Base-by-base conservation (phyloP, 2,329 filamentous ascomycete genomes). In the Aspergillus sp. region DNA sequence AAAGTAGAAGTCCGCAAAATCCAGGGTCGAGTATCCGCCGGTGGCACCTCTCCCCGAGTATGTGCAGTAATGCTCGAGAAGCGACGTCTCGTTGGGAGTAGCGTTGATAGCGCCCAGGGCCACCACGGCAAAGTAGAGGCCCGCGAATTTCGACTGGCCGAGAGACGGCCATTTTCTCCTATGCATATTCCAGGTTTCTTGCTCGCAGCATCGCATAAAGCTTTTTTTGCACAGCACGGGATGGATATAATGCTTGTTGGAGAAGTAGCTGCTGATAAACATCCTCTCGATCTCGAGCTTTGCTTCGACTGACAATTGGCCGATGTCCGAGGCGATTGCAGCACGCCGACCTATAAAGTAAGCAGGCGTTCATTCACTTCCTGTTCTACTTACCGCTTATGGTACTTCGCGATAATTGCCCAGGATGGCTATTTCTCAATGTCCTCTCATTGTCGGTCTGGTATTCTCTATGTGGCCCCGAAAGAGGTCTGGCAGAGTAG, bases 31-130 rank as follows among this genome's bases (percentile, higher is more conserved):
- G 8, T 29, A 44, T 12, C 15, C 32, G 20, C 17, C 26, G 4
- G n/a, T 24, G 19, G 24, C 4, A 4, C 15, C 15, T 16, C 17
- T 25, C 11, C 10, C 20, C 2, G 20, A 32, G 11, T 39, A 43
- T 8, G 34, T 37, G 13, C 30, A 45, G 13, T 47, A 48, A 36
- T 48, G 41, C 8, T 45, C 39, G 15, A 45, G 30, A n/a, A 45
- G 31, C 5, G 43, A 35, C 5, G 41, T 45, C 25, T 45, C 43
- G n/a, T 44, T 36, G 2, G 43, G 35, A 15, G 45, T 49, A 4
- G 49, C 47, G 24, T 47, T 51, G 4, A 54, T 51, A 12, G 51
- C 50, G 7, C 51, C 51, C 24, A 52, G 24, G 11, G 51, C 50
- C 15, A 53, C 41, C 8, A 53, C 47, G 1, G 51, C 44, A 30